These are phyloP conservation scores for Chionographis japonica DNA, from an alignment of 106 monocot genomes.

Conservation along the genomic window DNA sequence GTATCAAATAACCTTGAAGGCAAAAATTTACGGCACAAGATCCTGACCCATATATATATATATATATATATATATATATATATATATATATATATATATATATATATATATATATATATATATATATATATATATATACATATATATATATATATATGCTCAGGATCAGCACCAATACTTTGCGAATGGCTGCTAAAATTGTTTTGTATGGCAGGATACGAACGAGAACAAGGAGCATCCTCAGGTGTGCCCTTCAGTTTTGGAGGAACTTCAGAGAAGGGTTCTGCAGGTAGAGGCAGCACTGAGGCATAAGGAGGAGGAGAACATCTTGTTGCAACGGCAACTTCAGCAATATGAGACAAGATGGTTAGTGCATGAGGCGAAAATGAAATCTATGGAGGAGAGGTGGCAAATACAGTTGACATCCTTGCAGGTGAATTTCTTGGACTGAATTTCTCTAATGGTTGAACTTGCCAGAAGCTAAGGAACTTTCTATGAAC, in stretches of 20 bases:
- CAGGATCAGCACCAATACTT: no score
- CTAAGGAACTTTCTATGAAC: no score
- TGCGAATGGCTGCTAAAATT: no score
- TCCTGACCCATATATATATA: no score
- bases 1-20: no score
- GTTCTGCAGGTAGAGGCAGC: slow-evolving; percentile 59
- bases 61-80: no score
- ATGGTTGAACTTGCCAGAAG: not conserved
- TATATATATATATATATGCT: no score
- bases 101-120: no score
- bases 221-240: slow-evolving; percentile 15
- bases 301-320: slow-evolving; percentile 65
- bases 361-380: slow-evolving; percentile 78
- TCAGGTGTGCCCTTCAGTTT: slow-evolving; percentile 16
- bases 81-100: no score
- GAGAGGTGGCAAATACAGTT: slow-evolving; percentile 81
- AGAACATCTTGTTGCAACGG: slow-evolving; percentile 52
- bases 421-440: slow-evolving; percentile 72
- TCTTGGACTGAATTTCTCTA: not conserved
- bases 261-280: slow-evolving; percentile 53
- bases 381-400: slow-evolving; percentile 90
- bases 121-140: no score
- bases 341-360: slow-evolving; percentile 60
- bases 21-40: no score
- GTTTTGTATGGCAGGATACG: slow-evolving; percentile 19